Evolutionary conservation across 495 filamentous ascomycete species (phyloP).

Genomic region (Talaromyces trachyspermus): DNA sequence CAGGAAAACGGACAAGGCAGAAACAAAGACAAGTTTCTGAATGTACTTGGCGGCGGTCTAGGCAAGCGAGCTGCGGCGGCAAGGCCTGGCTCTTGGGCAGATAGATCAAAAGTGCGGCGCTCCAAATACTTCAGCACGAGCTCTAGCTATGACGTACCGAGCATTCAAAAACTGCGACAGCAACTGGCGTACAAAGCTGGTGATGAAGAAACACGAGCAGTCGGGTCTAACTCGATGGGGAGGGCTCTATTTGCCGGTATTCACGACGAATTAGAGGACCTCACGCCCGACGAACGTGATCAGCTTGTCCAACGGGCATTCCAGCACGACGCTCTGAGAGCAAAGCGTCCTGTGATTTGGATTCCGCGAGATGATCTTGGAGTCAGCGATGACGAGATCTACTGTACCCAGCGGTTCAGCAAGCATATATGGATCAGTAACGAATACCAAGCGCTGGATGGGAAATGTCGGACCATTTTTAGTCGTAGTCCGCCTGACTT

Average conservation of each 20-base stretch:
- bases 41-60: too few relatives aligned
- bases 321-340: conserved; percentile 80
- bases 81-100: conserved; percentile 31
- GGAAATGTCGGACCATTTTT: conserved; percentile 79
- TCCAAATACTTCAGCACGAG: conserved; percentile 34
- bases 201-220: conserved; percentile 63
- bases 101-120: conserved; percentile 31
- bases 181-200: conserved; percentile 49
- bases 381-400: conserved; percentile 85
- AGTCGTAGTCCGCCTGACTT: conserved; percentile 86
- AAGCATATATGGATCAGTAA: conserved; percentile 91
- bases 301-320: conserved; percentile 81
- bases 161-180: conserved; percentile 27
- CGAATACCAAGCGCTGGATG: conserved; percentile 79
- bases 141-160: conserved; percentile 23
- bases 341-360: conserved; percentile 84
- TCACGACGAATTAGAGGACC: conserved; percentile 87
- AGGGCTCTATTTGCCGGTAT: conserved; percentile 78
- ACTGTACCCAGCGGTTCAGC: conserved; percentile 65
- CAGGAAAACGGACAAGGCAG: conserved; percentile 20
- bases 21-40: neutral
- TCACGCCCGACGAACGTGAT: conserved; percentile 87
- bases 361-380: conserved; percentile 89
- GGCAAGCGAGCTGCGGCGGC: conserved; percentile 14
- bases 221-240: conserved; percentile 46